Conservation (phyloP, 2,329 filamentous ascomycete genomes). For the Diaporthe vexans region DNA sequence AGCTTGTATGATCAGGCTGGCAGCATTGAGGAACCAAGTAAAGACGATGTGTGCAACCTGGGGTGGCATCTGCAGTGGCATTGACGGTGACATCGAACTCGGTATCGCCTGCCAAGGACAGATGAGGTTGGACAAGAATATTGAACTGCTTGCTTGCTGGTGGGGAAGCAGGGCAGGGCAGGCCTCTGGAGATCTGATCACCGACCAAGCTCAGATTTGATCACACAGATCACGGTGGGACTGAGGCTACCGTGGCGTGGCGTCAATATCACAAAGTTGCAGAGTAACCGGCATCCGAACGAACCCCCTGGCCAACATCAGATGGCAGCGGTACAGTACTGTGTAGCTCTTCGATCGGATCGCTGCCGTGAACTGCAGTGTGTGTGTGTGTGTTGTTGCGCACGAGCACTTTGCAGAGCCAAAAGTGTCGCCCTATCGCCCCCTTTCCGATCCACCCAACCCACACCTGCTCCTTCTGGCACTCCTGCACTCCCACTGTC, state of each 20-base stretch:
- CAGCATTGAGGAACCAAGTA: background rate
- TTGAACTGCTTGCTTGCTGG: background rate
- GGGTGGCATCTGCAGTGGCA: background rate
- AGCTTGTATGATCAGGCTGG: background rate
- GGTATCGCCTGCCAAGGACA: background rate
- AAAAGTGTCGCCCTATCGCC: background rate
- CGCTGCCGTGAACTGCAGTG: background rate
- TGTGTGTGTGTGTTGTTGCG: background rate
- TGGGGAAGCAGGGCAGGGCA: background rate
- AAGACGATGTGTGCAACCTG: background rate
- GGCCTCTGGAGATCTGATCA: background rate
- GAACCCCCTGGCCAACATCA: background rate
- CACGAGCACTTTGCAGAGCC: background rate
- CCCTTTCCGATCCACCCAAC: constrained; percentile 10
- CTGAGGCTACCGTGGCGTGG: constrained; percentile 1
- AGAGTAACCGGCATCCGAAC: background rate
- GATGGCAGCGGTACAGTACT: background rate
- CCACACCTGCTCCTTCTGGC: background rate
- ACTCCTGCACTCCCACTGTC: constrained; percentile 9
- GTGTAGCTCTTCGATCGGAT: constrained; percentile 4
- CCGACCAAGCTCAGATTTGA: constrained; percentile 18
- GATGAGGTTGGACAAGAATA: no score
- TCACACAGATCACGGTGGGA: constrained; percentile 26
- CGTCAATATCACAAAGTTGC: background rate
- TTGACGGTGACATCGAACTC: background rate